A percentile compares a stretch with the other conserved stretches of the same genome.
These are phyloP conservation scores for Kazachstania viticola DNA, from an alignment of 805 yeast genomes.

Conservation along the genomic window DNA sequence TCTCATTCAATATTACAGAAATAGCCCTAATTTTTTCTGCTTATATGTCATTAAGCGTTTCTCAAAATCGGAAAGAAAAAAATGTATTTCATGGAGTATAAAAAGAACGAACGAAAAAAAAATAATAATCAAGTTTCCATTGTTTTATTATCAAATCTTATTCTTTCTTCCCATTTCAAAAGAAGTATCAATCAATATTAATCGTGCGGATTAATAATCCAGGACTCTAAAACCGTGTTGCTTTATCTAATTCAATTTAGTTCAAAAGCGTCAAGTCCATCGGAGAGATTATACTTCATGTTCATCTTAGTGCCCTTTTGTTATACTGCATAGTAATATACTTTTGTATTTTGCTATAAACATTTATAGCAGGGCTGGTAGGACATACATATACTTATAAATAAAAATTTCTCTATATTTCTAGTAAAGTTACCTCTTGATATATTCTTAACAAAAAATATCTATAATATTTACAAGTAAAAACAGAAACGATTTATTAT, in stretches of 20 bases:
- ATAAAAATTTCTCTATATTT: too few relatives aligned
- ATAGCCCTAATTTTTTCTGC: too few relatives aligned
- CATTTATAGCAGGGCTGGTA: conserved; percentile 50
- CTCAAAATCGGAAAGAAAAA: too few relatives aligned
- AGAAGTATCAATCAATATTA: conserved; percentile 14
- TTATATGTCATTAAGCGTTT: too few relatives aligned
- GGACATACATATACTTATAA: conserved; percentile 39
- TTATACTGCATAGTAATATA: conserved; percentile 3
- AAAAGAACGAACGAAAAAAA: too few relatives aligned
- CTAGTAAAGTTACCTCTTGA: neutral
- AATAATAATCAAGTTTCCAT: too few relatives aligned
- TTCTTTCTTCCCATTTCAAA: neutral
- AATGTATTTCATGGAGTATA: too few relatives aligned
- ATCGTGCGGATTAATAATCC: conserved; percentile 60
- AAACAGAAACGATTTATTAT: too few relatives aligned
- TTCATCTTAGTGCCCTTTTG: conserved; percentile 63
- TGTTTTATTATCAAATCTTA: neutral
- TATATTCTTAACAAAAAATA: too few relatives aligned
- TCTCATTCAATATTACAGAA: too few relatives aligned
- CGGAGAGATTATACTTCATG: conserved; percentile 46
- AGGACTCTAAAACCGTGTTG: conserved; percentile 67
- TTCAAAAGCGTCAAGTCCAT: conserved; percentile 53
- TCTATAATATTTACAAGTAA: too few relatives aligned
- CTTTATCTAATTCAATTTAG: conserved; percentile 34
- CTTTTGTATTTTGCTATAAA: conserved; percentile 2